Evolutionary conservation across 805 yeast genomes (phyloP).

Genomic region (Sporopachydermia quercuum): DNA sequence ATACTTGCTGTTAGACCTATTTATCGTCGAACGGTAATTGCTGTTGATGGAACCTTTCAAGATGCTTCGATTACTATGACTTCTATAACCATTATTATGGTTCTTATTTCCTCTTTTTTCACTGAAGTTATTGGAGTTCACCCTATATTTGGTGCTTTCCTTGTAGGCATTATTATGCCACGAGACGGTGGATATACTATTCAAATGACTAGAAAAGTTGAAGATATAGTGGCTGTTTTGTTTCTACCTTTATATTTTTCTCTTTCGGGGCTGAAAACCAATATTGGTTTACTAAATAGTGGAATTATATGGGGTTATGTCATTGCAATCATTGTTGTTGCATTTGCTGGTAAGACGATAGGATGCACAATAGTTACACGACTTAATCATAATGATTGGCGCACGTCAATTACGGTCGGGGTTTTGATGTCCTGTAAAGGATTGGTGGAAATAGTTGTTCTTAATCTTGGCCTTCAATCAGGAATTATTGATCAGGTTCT

Average conservation of each 20-base stretch:
- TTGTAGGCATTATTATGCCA: constrained; percentile 64
- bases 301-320: constrained; percentile 74
- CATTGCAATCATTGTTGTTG: constrained; percentile 50
- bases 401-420: constrained; percentile 67
- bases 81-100: constrained; percentile 40
- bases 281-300: constrained; percentile 43
- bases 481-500: constrained; percentile 48
- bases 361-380: constrained; percentile 60
- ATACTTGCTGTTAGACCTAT: constrained; percentile 39
- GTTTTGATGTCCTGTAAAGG: constrained; percentile 81
- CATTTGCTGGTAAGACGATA: constrained; percentile 48
- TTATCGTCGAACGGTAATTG: constrained; percentile 24
- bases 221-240: constrained; percentile 58
- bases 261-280: constrained; percentile 58
- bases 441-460: constrained; percentile 70
- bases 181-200: constrained; percentile 63
- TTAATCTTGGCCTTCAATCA: constrained; percentile 60
- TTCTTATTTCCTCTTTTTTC: constrained; percentile 56
- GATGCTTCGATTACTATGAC: constrained; percentile 47
- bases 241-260: constrained; percentile 72
- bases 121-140: constrained; percentile 80
- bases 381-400: constrained; percentile 46
- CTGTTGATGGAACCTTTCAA: constrained; percentile 32
- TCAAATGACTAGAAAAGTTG: constrained; percentile 56
- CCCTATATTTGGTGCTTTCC: constrained; percentile 75